Conservation (phyloP, 345 rosid species). For the Conringia planisiliqua region DNA sequence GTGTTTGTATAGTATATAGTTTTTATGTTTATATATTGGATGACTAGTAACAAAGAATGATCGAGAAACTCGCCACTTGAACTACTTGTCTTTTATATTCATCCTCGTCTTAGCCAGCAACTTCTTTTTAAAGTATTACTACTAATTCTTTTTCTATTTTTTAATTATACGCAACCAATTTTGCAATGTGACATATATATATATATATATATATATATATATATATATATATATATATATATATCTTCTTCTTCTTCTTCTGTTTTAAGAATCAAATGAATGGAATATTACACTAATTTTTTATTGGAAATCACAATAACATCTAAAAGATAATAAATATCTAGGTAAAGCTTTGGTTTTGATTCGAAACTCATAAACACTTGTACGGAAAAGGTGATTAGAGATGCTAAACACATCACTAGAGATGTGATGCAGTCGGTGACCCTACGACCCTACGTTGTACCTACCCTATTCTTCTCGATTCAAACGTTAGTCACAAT, state of each 20-base stretch:
- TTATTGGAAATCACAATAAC: background rate
- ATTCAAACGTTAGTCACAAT: background rate
- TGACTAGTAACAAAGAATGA: conserved; percentile 6
- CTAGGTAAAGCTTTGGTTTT: background rate
- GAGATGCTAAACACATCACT: background rate
- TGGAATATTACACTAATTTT: background rate
- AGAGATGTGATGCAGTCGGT: background rate
- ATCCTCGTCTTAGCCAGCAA: conserved; percentile 10
- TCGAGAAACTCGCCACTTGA: conserved; percentile 32
- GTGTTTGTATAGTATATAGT: conserved; percentile 5
- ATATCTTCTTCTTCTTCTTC: background rate
- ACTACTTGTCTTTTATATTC: conserved; percentile 4
- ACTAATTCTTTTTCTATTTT: background rate
- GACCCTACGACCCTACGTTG: background rate
- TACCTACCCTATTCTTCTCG: background rate
- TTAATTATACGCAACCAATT: background rate
- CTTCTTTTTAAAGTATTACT: background rate
- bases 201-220: too few relatives aligned
- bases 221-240: too few relatives aligned
- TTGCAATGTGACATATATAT: background rate
- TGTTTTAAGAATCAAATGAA: background rate
- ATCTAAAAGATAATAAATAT: background rate
- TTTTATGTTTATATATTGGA: background rate
- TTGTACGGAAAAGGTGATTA: background rate
- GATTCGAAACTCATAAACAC: background rate